Conservation (phyloP, 345 rosid species). For the Eucalyptus tenuipes region DNA sequence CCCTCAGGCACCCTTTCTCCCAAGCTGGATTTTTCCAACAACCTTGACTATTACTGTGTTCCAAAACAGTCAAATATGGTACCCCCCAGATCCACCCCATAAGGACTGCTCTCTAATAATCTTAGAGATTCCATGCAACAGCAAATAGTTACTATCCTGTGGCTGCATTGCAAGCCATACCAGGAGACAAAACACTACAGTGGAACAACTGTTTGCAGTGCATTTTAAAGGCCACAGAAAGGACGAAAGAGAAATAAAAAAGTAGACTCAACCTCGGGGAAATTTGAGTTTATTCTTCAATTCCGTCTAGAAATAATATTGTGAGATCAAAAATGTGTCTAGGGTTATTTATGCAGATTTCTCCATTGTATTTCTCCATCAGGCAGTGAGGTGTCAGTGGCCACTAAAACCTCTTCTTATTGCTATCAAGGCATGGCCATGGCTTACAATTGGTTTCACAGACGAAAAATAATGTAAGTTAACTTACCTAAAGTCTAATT, state of each 20-base stretch:
- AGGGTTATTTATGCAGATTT: background rate
- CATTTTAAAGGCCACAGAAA: background rate
- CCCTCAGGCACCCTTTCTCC: background rate
- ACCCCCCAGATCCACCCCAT: background rate
- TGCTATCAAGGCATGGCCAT: background rate
- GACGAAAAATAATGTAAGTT: background rate
- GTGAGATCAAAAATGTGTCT: background rate
- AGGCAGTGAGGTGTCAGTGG: background rate
- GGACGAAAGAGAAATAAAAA: background rate
- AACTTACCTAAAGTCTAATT: background rate
- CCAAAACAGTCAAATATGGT: background rate
- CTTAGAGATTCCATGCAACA: background rate
- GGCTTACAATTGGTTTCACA: background rate
- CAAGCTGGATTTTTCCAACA: background rate
- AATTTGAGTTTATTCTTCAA: background rate
- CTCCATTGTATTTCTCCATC: background rate
- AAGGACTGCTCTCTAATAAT: background rate
- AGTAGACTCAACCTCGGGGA: background rate
- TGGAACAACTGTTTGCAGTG: background rate
- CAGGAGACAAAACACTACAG: background rate
- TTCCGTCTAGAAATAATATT: background rate
- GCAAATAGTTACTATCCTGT: background rate
- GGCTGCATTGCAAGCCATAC: background rate
- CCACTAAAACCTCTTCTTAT: background rate
- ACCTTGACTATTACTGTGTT: background rate